phyloP scores from a whole-genome alignment of 306 rosid genomes.

The Oxytropis ochrocephala region DNA sequence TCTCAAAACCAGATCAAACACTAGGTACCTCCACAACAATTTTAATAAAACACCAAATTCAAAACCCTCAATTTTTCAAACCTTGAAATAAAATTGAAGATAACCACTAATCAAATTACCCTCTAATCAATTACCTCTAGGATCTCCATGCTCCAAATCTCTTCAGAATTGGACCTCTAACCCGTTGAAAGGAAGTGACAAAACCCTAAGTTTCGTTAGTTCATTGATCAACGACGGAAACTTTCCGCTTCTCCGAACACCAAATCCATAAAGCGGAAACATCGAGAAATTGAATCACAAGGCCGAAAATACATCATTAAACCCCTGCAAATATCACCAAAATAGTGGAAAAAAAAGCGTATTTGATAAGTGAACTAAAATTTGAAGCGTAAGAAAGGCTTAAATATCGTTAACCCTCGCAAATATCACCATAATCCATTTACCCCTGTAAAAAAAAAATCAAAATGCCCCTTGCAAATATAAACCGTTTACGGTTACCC shows the following conservation, averaged over 20 bases:
- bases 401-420: too few relatives aligned
- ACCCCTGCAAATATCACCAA: too few relatives aligned
- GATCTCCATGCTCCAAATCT: constrained; percentile 54
- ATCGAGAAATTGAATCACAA: too few relatives aligned
- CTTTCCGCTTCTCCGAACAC: constrained; percentile 52
- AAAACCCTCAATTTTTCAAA: constrained; percentile 47
- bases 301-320: too few relatives aligned
- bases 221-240: constrained; percentile 40
- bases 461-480: too few relatives aligned
- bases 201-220: constrained; percentile 58
- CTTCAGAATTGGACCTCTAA: constrained; percentile 50
- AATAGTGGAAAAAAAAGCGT: too few relatives aligned
- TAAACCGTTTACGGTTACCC: too few relatives aligned
- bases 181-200: constrained; percentile 65
- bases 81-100: constrained; percentile 26
- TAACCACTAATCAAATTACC: constrained; percentile 54
- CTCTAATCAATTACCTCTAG: constrained; percentile 80
- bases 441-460: too few relatives aligned
- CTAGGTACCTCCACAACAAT: constrained; percentile 59
- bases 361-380: too few relatives aligned
- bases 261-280: constrained; percentile 70
- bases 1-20: background rate
- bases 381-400: too few relatives aligned
- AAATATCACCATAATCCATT: too few relatives aligned
- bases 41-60: constrained; percentile 63